Evolutionary conservation across 2,329 filamentous ascomycete genomes (phyloP).

Genomic region (Fusarium hostae): DNA sequence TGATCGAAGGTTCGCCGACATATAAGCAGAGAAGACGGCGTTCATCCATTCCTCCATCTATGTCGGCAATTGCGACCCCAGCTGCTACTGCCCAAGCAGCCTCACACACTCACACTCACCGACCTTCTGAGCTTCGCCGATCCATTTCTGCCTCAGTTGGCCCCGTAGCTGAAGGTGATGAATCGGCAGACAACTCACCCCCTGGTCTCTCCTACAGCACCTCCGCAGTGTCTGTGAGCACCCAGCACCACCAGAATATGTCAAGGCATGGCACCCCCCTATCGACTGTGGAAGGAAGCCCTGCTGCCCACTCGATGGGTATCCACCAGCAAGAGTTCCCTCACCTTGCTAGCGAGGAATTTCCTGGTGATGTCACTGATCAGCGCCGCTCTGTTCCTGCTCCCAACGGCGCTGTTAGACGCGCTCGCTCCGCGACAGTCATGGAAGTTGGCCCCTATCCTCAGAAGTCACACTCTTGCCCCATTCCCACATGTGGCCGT

Average conservation of each 20-base stretch:
- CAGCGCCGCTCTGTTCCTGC: conserved; percentile 76
- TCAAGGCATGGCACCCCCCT: conserved; percentile 93
- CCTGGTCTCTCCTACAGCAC: conserved; percentile 79
- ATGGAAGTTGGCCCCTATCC: conserved; percentile 97
- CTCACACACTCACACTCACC: conserved; percentile 80
- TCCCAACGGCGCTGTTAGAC: conserved; percentile 80
- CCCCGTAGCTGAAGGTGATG: conserved; percentile 82
- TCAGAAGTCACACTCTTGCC: conserved; percentile 97
- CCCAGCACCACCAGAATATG: conserved; percentile 81
- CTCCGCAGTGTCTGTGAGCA: conserved; percentile 70
- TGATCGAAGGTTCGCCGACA: conserved; percentile 96
- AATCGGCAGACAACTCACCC: conserved; percentile 81
- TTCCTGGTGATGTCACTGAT: conserved; percentile 64
- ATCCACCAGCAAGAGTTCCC: conserved; percentile 79
- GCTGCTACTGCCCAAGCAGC: conserved; percentile 69
- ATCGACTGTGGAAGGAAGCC: conserved; percentile 84
- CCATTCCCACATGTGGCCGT: conserved; percentile 96
- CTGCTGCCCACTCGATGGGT: conserved; percentile 75
- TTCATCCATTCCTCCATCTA: conserved; percentile 88
- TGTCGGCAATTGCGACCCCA: conserved; percentile 75
- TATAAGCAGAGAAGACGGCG: conserved; percentile 97
- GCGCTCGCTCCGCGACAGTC: conserved; percentile 92
- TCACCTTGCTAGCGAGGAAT: conserved; percentile 71
- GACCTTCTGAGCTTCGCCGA: conserved; percentile 88
- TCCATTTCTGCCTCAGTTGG: conserved; percentile 91